phyloP scores from a whole-genome alignment of 1,139 yeast genomes.

The Protomyces inouyei region DNA sequence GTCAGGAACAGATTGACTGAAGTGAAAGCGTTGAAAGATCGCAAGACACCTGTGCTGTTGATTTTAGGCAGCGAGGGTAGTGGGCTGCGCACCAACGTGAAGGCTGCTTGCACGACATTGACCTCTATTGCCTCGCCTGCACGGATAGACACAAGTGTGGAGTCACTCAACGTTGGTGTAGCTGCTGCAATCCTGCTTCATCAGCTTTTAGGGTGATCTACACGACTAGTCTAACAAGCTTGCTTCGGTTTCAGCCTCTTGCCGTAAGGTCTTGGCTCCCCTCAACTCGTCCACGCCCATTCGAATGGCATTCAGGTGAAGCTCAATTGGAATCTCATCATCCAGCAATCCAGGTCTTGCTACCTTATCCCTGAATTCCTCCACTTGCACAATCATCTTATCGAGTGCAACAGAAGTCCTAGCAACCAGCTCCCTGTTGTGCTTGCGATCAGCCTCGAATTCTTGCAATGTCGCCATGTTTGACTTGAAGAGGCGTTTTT shows the following conservation, averaged over 20 bases:
- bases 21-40: neutral
- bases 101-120: conserved; percentile 1
- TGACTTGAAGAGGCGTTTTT: neutral
- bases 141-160: neutral
- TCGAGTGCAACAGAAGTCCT: conserved; percentile 16
- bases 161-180: conserved; percentile 21
- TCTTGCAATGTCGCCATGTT: conserved; percentile 4
- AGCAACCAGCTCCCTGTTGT: conserved; percentile 16
- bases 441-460: conserved; percentile 8
- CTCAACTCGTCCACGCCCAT: conserved; percentile 19
- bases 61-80: conserved; percentile 17
- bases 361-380: conserved; percentile 13
- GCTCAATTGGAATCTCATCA: conserved; percentile 16
- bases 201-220: neutral
- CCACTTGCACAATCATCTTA: conserved; percentile 23
- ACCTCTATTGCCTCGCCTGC: neutral
- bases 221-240: neutral
- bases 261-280: conserved; percentile 1
- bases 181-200: conserved; percentile 13
- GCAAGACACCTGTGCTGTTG: conserved; percentile 1
- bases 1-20: neutral
- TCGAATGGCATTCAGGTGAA: conserved; percentile 15
- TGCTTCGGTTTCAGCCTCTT: neutral
- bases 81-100: conserved; percentile 10
- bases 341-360: conserved; percentile 10